Evolutionary conservation across 345 rosid species (phyloP).

Genomic region (Eucalyptus cloeziana): DNA sequence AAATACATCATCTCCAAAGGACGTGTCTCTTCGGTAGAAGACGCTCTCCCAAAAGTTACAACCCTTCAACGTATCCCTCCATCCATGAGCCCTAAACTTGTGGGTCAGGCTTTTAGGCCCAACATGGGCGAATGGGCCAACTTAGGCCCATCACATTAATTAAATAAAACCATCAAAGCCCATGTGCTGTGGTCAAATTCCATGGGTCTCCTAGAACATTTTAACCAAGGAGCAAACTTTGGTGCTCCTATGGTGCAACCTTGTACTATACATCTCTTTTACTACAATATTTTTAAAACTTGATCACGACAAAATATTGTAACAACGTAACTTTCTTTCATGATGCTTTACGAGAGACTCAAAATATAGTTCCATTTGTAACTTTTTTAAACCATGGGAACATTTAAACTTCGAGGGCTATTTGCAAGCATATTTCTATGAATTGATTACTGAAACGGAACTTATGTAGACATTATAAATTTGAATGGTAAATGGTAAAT

Average conservation of each 20-base stretch:
- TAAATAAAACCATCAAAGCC: too few species aligned
- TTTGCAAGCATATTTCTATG: neutral
- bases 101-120: too few species aligned
- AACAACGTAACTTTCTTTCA: neutral
- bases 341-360: neutral
- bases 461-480: neutral
- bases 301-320: neutral
- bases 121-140: too few species aligned
- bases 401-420: neutral
- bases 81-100: too few species aligned
- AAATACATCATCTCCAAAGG: too few species aligned
- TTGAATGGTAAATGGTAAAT: neutral
- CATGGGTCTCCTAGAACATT: neutral
- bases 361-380: neutral
- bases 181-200: neutral
- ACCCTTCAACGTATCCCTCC: too few species aligned
- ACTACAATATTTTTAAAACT: neutral
- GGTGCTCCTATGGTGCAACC: neutral
- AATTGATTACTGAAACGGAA: neutral
- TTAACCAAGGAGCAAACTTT: neutral
- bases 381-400: neutral
- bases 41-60: too few species aligned
- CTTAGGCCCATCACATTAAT: too few species aligned
- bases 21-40: too few species aligned
- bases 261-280: neutral